Evolutionary conservation across 495 filamentous ascomycete genomes (phyloP).

Genomic region (Penicillium lagena): DNA sequence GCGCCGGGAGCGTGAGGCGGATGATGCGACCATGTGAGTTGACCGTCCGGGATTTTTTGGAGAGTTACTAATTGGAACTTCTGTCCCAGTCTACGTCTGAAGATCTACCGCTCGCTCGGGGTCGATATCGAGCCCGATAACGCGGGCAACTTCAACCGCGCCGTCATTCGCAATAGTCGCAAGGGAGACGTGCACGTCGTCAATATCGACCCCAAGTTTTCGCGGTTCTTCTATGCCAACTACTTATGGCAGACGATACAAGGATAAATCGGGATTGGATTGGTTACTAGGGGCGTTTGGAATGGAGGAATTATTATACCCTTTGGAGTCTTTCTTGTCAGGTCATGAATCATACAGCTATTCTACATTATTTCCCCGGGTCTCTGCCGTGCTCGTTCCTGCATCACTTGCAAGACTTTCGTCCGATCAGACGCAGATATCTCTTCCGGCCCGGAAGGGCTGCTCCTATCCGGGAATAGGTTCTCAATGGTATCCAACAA

Average conservation of each 20-base stretch:
- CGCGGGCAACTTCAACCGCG: constrained; percentile 76
- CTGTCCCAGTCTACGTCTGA: constrained; percentile 61
- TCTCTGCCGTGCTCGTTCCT: neutral
- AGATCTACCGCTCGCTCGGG: constrained; percentile 84
- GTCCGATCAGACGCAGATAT: constrained; percentile 19
- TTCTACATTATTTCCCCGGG: neutral
- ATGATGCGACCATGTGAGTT: constrained; percentile 50
- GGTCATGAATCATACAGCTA: constrained; percentile 4
- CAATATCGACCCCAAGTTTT: constrained; percentile 89
- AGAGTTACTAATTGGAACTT: constrained; percentile 4
- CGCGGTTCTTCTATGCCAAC: constrained; percentile 86
- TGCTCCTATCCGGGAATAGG: constrained; percentile 20
- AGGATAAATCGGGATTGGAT: constrained; percentile 13
- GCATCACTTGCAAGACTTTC: constrained; percentile 15
- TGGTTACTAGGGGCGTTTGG: neutral
- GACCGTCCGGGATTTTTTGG: neutral
- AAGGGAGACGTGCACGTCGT: constrained; percentile 93
- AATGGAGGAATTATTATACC: constrained; percentile 18
- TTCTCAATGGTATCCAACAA: constrained; percentile 30
- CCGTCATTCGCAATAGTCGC: constrained; percentile 76
- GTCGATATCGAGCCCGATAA: constrained; percentile 82
- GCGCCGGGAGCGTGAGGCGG: constrained; percentile 54
- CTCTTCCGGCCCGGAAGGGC: constrained; percentile 2
- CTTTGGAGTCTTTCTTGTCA: constrained; percentile 6
- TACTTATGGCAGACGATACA: constrained; percentile 92